Evolutionary conservation across 148 eudicot genomes (phyloP), one percentile per base, ranked within the genome.

Genomic region (Camellia lanceoleosa): DNA sequence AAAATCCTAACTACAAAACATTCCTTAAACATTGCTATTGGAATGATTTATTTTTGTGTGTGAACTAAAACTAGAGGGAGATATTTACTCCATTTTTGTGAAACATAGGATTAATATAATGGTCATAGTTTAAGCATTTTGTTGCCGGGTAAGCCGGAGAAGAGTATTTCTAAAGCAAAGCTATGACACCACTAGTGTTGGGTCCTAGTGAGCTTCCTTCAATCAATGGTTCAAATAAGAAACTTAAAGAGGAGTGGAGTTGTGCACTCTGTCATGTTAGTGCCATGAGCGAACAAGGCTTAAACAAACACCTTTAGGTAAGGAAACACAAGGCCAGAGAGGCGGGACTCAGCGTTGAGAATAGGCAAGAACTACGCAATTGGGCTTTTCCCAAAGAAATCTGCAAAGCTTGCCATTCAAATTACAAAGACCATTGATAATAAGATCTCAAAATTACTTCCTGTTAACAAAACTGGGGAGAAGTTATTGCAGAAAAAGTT

Each of bases 241-340:
- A 83, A 84, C 58, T 70, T 19, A 87, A 79, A 67, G 86, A 84
- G 4, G 87, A 86, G 23, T 90, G 93, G 95, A 86, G 85, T 73
- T 93, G 97, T 80, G 85, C 90, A 15, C 20, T 93, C 43, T 91
- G 97, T 71, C 80, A 84, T 30, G 74, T 93, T 55, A 87, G 73
- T 81, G 87, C 90, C 19, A 90, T 90, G 56, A 82, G 87, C 14
- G 88, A 89, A 69, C 88, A 44, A 73, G 85, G 79, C 13, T 73
- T 93, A 63, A 80, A 89, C 2, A 88, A 85, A 8, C 95, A 93
- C 75, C 78, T 91, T 2, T 73, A 74, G 7, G 97, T 95, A 13
- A 91, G 83, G 82, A 91, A 82, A 78, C 95, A 93, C 89, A 86
- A 85, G 84, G 46, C 86, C 5, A 84, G 77, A 71, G 87, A 82